phyloP scores from a whole-genome alignment of 129 eudicot species.

The Smallanthus sonchifolius region DNA sequence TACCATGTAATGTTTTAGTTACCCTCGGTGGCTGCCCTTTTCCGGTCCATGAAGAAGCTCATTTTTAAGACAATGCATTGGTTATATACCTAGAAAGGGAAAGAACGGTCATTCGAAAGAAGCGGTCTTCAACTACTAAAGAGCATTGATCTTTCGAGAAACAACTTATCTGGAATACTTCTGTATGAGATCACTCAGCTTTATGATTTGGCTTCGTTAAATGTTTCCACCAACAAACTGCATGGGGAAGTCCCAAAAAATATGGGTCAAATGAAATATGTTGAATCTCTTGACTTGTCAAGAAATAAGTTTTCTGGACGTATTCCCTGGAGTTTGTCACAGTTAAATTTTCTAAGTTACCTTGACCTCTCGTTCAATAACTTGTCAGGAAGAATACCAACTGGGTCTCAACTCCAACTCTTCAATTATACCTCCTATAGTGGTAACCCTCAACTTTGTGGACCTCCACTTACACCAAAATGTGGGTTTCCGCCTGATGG shows the following conservation, averaged over 20 bases:
- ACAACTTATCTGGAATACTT: background rate
- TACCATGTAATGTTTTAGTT: too few relatives aligned
- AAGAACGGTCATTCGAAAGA: background rate
- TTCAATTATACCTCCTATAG: conserved; percentile 12
- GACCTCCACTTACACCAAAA: conserved; percentile 22
- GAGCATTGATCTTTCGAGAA: conserved; percentile 26
- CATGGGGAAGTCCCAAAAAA: conserved; percentile 16
- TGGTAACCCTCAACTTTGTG: conserved; percentile 31
- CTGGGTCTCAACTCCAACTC: background rate
- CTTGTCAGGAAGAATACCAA: conserved; percentile 31
- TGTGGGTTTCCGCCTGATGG: conserved; percentile 4
- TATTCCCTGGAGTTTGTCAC: conserved; percentile 24
- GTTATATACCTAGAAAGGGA: conserved; percentile 31
- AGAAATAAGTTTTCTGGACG: conserved; percentile 19
- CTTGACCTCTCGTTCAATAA: conserved; percentile 34
- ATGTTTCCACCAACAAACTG: conserved; percentile 21
- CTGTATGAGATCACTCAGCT: conserved; percentile 15
- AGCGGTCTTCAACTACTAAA: conserved; percentile 4
- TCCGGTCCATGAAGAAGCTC: too few relatives aligned
- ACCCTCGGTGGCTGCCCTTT: too few relatives aligned
- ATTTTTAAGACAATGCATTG: conserved; percentile 5
- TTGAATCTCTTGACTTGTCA: conserved; percentile 30
- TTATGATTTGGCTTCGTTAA: conserved; percentile 14
- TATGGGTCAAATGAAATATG: conserved; percentile 13
- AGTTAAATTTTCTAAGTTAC: background rate